Evolutionary conservation across 306 rosid genomes (phyloP), one percentile per base, ranked within the genome.

Genomic region (Corylus americana): DNA sequence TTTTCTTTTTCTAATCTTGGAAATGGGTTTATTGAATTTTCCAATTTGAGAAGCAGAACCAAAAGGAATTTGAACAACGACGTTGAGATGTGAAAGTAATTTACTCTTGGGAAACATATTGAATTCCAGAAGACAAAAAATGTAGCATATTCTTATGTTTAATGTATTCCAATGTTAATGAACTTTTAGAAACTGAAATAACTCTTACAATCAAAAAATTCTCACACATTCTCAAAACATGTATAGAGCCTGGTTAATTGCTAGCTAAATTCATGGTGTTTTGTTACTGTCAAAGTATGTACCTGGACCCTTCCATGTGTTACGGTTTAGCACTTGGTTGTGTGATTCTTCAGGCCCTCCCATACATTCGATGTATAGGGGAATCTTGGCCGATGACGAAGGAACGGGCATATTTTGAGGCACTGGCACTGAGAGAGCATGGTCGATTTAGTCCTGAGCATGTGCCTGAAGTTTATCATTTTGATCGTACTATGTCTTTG

Each of bases 301-400:
- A 20, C 11, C 18, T 3, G 20, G 55, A 74, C 11, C 50, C 27
- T 10, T 71, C 48, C 64, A 8, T 13, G 35, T 10, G 66, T 14
- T 69, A 66, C 4, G 48, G 8, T 77, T 70, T 50, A 37, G 79
- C 29, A 22, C 16, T 42, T 73, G 29, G 48, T 51, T 45, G 3
- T 59, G 42, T 37, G 48, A 31, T 48, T 25, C 16, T 80, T 31
- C 57, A 92, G 98, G 98, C 98, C 76, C 83, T 92, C 17, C 97
- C 98, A 3, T 95, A 95, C 70, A 5, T 95, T 35, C 98, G 98
- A 58, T 87, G 85, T 85, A 87, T 92, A 7, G 98, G 98, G 27
- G 98, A 95, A 76, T 91, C 97, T 69, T 95, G 98, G 98, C 97
- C 97, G 2, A 90, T 95, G 94, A 90, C 98, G 0, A 95, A 84